Conservation (phyloP, 306 rosid species). For the Casuarina equisetifolia region DNA sequence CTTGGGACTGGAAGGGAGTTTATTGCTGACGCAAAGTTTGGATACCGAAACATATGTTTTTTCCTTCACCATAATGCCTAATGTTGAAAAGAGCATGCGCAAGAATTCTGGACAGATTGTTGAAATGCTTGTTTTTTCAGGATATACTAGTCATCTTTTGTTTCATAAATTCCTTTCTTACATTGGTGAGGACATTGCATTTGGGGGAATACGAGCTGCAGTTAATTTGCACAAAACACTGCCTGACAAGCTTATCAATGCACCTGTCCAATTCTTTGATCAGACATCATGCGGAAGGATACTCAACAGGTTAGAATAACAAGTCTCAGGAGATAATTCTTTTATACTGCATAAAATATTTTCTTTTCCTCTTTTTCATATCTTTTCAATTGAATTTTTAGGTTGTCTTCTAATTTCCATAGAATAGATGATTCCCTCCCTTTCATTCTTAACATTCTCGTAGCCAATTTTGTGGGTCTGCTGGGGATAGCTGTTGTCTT, state of each 20-base stretch:
- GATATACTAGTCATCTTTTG: conserved; percentile 77
- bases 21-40: background rate
- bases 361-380: background rate
- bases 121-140: conserved; percentile 43
- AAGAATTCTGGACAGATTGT: background rate
- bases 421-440: conserved; percentile 97
- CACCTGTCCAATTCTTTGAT: conserved; percentile 81
- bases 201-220: conserved; percentile 91
- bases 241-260: conserved; percentile 66
- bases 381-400: conserved; percentile 36
- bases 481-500: too few relatives aligned
- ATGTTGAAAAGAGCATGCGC: background rate
- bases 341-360: background rate
- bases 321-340: conserved; percentile 25
- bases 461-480: conserved; percentile 68
- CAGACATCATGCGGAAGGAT: conserved; percentile 80
- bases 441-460: conserved; percentile 86
- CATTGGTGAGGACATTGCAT: conserved; percentile 94
- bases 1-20: background rate
- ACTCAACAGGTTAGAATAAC: too few relatives aligned
- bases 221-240: conserved; percentile 72
- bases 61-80: background rate
- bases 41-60: background rate
- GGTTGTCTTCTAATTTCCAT: conserved; percentile 93
- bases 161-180: conserved; percentile 70